Evolutionary conservation across 1,139 yeast species (phyloP), one percentile per base, ranked within the genome.

Genomic region (Candida pseudocylindracea): DNA sequence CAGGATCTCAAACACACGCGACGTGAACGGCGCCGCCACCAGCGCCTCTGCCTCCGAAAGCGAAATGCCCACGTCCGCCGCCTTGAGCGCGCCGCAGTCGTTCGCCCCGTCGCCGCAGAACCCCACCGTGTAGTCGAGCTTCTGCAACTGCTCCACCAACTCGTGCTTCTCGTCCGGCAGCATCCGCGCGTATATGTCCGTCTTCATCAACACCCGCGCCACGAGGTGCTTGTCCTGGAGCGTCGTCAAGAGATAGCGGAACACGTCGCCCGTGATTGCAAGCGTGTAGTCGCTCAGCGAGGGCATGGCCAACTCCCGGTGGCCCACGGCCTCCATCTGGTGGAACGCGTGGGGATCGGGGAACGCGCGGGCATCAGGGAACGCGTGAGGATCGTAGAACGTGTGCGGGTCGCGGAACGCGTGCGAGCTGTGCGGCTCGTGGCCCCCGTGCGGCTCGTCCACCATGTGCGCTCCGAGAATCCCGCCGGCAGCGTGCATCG

Each of bases 151-250:
- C 43, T 79, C 88, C 26, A 88, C 95, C 34, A 88, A 59, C 52
- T 88, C 98, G 48, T 88, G 94, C 48, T 88, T 88, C 48, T 88
- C 99, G 51, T 88, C 98, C 0, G 99, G 99, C 0, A 96, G 85
- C 99, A 88, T 88, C 41, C 99, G 63, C 1, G 98, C 96, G 55
- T 73, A 91, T 7, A 88, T 67, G 32, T 72, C 68, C 38, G 88
- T 71, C 40, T 67, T 71, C 57, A 83, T 58, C 35, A 91, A 59
- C 45, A 88, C 62, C 33, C 62, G 65, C 36, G 74, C 72, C 32
- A 63, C 54, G 10, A 59, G 33, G 10, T 41, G 38, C 2, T 40
- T 46, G 31, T 64, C 66, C 33, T 63, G 51, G 26, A 62, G 45
- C 36, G 67, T 69, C 1, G 73, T 68, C 42, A 85, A 60, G 27